phyloP scores from a whole-genome alignment of 345 rosid genomes.

The Brassica incana region DNA sequence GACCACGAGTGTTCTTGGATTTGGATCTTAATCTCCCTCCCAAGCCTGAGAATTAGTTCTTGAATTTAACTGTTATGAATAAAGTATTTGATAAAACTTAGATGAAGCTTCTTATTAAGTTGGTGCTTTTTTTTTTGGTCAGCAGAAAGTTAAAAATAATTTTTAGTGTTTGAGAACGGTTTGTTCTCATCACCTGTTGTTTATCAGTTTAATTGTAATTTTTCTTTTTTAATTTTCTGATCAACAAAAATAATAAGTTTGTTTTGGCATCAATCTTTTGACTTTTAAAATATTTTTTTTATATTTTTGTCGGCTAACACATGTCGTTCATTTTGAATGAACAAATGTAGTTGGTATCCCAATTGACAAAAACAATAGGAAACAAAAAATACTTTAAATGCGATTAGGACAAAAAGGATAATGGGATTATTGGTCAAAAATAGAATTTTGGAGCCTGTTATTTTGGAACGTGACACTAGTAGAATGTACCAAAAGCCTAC shows the following conservation, averaged over 20 bases:
- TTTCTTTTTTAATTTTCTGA: background rate
- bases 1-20: constrained; percentile 38
- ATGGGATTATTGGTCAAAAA: background rate
- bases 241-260: background rate
- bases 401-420: background rate
- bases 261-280: background rate
- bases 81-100: background rate
- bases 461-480: background rate
- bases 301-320: background rate
- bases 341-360: background rate
- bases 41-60: constrained; percentile 40
- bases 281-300: background rate
- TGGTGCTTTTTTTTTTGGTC: constrained; percentile 8
- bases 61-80: background rate
- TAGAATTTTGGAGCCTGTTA: background rate
- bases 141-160: constrained; percentile 13
- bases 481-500: background rate
- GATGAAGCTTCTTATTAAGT: background rate
- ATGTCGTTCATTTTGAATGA: background rate
- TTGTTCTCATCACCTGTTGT: background rate
- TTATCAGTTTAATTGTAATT: background rate
- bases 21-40: constrained; percentile 75
- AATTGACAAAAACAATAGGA: background rate
- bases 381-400: background rate
- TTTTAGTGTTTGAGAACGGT: background rate